Evolutionary conservation across 306 rosid species (phyloP).

Genomic region (Quercus engelmannii): DNA sequence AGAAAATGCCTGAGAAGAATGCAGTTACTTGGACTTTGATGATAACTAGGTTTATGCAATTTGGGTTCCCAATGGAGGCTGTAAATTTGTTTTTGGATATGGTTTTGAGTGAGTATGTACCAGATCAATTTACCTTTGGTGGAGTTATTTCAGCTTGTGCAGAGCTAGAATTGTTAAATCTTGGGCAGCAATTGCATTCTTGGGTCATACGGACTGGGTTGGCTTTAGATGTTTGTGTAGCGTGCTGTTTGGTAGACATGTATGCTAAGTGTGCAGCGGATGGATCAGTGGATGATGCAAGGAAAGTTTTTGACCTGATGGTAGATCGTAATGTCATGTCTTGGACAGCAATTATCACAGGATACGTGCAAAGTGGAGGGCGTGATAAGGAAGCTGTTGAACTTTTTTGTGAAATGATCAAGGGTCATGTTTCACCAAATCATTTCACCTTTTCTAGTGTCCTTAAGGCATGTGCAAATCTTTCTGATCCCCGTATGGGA

Average conservation of each 20-base stretch:
- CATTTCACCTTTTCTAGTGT: conserved; percentile 49
- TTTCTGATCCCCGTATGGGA: conserved; percentile 33
- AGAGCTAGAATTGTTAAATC: conserved; percentile 29
- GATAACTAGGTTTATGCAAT: conserved; percentile 52
- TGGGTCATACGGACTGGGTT: conserved; percentile 43
- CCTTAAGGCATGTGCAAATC: conserved; percentile 57
- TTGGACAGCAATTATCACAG: conserved; percentile 60
- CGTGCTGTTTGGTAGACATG: conserved; percentile 58
- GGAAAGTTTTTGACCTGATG: conserved; percentile 44
- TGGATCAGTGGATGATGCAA: conserved; percentile 32
- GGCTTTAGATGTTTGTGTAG: conserved; percentile 45
- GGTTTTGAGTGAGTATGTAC: conserved; percentile 33
- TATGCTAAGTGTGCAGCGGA: conserved; percentile 45
- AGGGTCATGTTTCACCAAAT: conserved; percentile 43
- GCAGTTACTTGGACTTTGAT: conserved; percentile 61
- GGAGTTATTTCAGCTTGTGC: conserved; percentile 40
- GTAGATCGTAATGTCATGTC: conserved; percentile 48
- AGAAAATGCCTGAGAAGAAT: conserved; percentile 47
- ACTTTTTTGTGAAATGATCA: conserved; percentile 40
- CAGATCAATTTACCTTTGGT: conserved; percentile 47
- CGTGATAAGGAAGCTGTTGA: conserved; percentile 39
- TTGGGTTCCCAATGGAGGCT: conserved; percentile 34
- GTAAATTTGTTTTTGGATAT: conserved; percentile 34
- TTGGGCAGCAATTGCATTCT: conserved; percentile 59
- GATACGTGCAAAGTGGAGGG: conserved; percentile 36